Base-by-base conservation (phyloP, 441 rosid species). In the Gossypium davidsonii region DNA sequence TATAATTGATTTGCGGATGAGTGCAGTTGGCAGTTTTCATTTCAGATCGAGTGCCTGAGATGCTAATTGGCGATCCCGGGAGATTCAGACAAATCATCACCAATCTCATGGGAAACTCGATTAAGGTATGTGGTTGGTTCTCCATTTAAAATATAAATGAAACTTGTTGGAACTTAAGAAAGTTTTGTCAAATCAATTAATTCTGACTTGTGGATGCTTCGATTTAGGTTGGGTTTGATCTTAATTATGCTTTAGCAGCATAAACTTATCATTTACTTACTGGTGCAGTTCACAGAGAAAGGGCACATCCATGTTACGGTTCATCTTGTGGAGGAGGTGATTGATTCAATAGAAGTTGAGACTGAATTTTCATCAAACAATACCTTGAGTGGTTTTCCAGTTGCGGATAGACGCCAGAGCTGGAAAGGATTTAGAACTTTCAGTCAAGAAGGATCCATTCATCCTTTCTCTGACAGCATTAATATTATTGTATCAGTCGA, bases 21-120 rank as follows among this genome's bases (percentile, higher is more conserved):
- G 76, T 18, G 80, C 89, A 94, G 98, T 83, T 91, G 85, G 98
- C 98, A 25, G 94, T 86, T 67, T 90, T 84, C 81, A 85, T 94
- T 73, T 91, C 97, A 62, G 91, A 90, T 77, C 83, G 51, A 73
- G 96, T 94, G 81, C 98, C 98, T 37, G 92, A 88, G 66, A 81
- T 72, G 76, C 80, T 91, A 67, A 83, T 94, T 52, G 98, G 98
- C 64, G 98, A 94, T 83, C 97, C 92, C 1, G 93, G 92, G 73
- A 88, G 98, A 77, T 90, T 91, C 81, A 88, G 95, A 61, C 98
- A 94, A 80, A 91, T 94, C 77, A 87, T 94, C 80, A 91, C 89
- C 71, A 94, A 94, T 81, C 93, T 94, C 67, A 88, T 90, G 93
- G 97, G 98, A 57, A 94, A 94, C 77, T 94, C 98, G 15, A 89